These are phyloP conservation scores for Mycena kentingensis DNA, from an alignment of 768 basidiomycete species.

Conservation along the genomic window DNA sequence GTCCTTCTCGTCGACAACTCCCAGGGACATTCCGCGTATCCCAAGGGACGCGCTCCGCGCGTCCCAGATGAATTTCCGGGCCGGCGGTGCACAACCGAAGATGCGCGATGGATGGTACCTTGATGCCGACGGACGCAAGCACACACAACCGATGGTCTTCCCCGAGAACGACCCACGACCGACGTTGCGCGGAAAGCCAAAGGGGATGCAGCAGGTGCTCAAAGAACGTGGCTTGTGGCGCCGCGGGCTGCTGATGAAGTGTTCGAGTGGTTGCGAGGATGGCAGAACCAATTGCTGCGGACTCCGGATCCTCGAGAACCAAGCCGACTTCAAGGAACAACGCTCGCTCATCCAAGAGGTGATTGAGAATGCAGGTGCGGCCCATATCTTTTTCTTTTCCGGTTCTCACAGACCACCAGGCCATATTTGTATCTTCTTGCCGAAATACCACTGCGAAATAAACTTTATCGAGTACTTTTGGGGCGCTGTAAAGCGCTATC, in stretches of 20 bases:
- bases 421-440: conserved; percentile 6
- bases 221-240: conserved; percentile 22
- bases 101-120: conserved; percentile 31
- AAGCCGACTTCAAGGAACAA: conserved; percentile 28
- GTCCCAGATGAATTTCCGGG: conserved; percentile 37
- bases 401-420: conserved; percentile 22
- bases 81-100: conserved; percentile 41
- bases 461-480: conserved; percentile 16
- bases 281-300: conserved; percentile 17
- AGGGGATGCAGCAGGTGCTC: conserved; percentile 35
- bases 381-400: conserved; percentile 27
- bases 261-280: conserved; percentile 4
- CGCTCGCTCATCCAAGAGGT: conserved; percentile 28
- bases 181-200: too few relatives aligned
- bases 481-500: conserved; percentile 8
- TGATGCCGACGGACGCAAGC: conserved; percentile 9
- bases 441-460: conserved; percentile 5
- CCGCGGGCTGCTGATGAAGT: neutral
- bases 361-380: conserved; percentile 29
- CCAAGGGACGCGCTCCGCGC: conserved; percentile 37
- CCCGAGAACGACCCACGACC: conserved; percentile 17
- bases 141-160: conserved; percentile 29
- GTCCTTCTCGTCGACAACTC: conserved; percentile 45
- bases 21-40: conserved; percentile 43
- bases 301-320: conserved; percentile 26